These are phyloP conservation scores for Rhodotorula graminis DNA, from an alignment of 768 basidiomycete species.

Conservation along the genomic window DNA sequence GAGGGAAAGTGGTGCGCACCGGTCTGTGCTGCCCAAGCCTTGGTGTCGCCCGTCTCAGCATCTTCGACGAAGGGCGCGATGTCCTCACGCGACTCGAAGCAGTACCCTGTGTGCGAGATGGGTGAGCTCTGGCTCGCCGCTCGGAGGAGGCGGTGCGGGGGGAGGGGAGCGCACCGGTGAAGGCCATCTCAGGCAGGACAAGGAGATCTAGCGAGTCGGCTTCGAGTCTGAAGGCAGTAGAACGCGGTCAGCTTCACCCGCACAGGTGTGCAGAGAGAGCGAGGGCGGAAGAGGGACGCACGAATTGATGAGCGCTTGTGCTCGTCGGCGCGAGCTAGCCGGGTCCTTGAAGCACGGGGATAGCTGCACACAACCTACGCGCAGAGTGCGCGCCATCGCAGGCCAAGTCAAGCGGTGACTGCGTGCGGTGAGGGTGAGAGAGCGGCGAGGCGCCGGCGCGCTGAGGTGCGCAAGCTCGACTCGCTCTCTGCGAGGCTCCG, in stretches of 20 bases:
- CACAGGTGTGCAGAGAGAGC: not conserved
- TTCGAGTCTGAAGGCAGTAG: not conserved
- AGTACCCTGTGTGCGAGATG: conserved; percentile 32
- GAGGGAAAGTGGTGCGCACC: not conserved
- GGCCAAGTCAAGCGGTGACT: no score
- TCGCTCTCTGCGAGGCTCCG: no score
- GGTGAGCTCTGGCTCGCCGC: not conserved
- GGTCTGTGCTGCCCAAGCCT: conserved; percentile 36
- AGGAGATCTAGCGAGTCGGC: conserved; percentile 31
- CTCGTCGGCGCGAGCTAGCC: not conserved
- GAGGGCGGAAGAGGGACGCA: not conserved
- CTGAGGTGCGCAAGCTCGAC: no score
- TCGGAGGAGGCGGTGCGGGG: not conserved
- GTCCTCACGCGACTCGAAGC: conserved; percentile 32
- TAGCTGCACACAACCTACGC: conserved; percentile 19
- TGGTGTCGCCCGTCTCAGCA: not conserved
- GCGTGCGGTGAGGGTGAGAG: no score
- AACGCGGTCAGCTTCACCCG: not conserved
- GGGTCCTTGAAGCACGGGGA: conserved; percentile 26
- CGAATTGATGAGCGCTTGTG: not conserved
- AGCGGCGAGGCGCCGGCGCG: no score
- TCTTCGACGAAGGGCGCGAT: conserved; percentile 35
- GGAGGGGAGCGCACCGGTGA: conserved; percentile 18
- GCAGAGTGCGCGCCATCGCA: not conserved
- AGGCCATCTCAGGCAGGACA: conserved; percentile 42